Evolutionary conservation across 352 stramenopile species (phyloP).

Genomic region (Globisporangium okanoganense): DNA sequence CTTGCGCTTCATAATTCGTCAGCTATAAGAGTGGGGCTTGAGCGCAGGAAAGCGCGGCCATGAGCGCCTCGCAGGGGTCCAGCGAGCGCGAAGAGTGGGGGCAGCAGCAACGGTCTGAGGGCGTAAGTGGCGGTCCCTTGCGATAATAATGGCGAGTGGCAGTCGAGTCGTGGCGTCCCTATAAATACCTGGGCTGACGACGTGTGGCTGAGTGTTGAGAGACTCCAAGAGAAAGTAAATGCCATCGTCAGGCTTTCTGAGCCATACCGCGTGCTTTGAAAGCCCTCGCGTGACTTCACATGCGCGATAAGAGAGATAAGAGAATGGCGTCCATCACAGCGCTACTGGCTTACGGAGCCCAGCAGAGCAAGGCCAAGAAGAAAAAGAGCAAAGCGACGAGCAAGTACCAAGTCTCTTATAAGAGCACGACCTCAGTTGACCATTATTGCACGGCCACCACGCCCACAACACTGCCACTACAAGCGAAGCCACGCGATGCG

Average conservation of each 20-base stretch:
- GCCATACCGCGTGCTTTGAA: background rate
- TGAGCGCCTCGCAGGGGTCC: background rate
- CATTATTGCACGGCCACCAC: background rate
- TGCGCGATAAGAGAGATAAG: background rate
- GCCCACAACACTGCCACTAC: background rate
- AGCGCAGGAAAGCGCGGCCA: background rate
- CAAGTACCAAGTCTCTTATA: constrained; percentile 8
- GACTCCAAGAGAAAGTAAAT: too few species aligned
- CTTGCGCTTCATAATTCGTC: constrained; percentile 41
- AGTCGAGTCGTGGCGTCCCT: background rate
- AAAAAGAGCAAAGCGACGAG: background rate
- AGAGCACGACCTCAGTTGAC: too few species aligned
- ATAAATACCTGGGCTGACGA: background rate
- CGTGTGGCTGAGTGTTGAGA: background rate
- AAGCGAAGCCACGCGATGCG: constrained; percentile 2
- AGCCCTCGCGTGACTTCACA: background rate
- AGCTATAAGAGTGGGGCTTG: background rate
- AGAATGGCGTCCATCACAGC: constrained; percentile 8
- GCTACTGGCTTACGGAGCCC: constrained; percentile 12
- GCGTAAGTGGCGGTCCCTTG: background rate
- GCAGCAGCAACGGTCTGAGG: background rate
- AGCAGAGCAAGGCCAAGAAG: background rate
- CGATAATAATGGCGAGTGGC: background rate
- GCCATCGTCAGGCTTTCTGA: background rate
- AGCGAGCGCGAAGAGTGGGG: background rate